Evolutionary conservation across 352 stramenopile genomes (phyloP), one percentile per base, ranked within the genome.

Genomic region (Phytophthora ohioensis): DNA sequence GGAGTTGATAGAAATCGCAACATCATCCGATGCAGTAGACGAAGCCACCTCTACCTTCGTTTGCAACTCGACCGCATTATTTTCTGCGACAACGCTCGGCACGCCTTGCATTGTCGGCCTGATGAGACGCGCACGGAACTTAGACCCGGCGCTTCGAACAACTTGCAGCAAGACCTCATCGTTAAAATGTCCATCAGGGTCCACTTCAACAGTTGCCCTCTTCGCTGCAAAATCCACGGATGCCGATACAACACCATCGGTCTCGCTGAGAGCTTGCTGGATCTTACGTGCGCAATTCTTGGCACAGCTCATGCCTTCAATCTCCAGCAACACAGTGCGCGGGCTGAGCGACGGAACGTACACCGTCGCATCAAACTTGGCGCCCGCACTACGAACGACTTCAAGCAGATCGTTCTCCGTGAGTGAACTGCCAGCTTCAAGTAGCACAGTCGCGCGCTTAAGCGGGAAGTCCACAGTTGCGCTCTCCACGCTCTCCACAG

Each of bases 211-310:
- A 0, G 67, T 87, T 17, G 88, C 87, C 10, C 68, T 73, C 64
- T 91, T 90, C 4, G 79, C 60, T 0, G 38, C 64, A 69, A 96
- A 94, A 57, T 96, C 82, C 7, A 97, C 88, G 10, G 66, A 80
- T 9, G 87, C 87, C 15, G 72, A 89, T 5, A 89, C 63, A n/a
- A 97, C 88, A 13, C 87, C 88, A 4, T 88, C 65, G 0, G 73
- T 68, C 34, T 82, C 75, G 30, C 66, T 78, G 11, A 97, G 81
- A 21, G 86, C 78, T 45, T 74, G 64, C 46, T 96, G 76, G 7
- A 97, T 72, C 58, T 94, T 97, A 5, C 81, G 73, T 13, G 86
- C 85, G 41, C 88, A 91, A 43, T 87, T 88, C 54, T 82, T 88
- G 4, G 77, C 76, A 52, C 81, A 91, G 39, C 74, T 91, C 84